Percentiles rank a stretch among this genome's conserved stretches.
These are phyloP conservation scores for Solanum medicagineum DNA, from an alignment of 257 asterid species.

Conservation along the genomic window DNA sequence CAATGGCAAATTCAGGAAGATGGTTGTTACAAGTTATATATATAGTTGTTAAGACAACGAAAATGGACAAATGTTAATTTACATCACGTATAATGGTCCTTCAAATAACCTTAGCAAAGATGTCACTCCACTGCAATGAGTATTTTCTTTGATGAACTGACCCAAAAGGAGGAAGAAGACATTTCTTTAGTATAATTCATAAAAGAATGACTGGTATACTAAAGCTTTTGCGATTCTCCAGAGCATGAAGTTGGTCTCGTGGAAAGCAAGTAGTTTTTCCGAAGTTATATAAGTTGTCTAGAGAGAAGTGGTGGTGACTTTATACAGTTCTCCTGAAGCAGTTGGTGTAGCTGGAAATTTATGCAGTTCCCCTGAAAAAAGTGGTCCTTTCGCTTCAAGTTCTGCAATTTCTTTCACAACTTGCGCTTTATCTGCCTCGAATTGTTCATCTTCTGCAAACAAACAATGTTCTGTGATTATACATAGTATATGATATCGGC, in stretches of 20 bases:
- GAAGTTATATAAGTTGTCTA: background rate
- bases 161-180: background rate
- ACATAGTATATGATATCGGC: background rate
- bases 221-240: background rate
- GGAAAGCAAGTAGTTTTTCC: background rate
- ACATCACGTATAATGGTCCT: background rate
- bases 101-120: background rate
- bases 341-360: background rate
- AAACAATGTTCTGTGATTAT: background rate
- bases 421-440: constrained; percentile 75
- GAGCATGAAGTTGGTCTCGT: background rate
- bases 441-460: constrained; percentile 67
- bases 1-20: background rate
- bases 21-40: background rate
- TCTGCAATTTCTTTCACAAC: constrained; percentile 48
- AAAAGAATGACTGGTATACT: background rate
- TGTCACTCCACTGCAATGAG: background rate
- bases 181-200: background rate
- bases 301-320: background rate
- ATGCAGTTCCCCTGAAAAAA: constrained; percentile 1
- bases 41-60: background rate
- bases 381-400: constrained; percentile 35
- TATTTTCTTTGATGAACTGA: background rate
- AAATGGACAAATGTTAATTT: background rate
- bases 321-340: background rate